Evolutionary conservation across 306 rosid species (phyloP).

Genomic region (Prunus mume): DNA sequence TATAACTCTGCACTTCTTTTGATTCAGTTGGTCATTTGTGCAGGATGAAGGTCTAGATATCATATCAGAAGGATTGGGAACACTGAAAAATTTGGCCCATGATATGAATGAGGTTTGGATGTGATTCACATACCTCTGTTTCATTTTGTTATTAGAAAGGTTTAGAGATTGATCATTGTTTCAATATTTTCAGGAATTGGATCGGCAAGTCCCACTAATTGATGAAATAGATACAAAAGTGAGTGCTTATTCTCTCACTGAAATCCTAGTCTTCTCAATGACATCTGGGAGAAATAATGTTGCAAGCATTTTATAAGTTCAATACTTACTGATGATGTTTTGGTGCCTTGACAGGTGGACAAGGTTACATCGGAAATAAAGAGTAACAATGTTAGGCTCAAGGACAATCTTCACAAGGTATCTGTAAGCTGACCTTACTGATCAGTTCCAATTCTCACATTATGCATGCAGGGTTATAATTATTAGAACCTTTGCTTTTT

Average conservation of each 20-base stretch:
- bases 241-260: conserved; percentile 2
- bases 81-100: conserved; percentile 64
- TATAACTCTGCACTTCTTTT: conserved; percentile 5
- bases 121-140: conserved; percentile 13
- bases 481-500: conserved; percentile 19
- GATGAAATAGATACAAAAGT: conserved; percentile 89
- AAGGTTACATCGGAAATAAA: conserved; percentile 55
- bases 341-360: conserved; percentile 56
- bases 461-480: conserved; percentile 7
- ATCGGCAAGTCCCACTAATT: conserved; percentile 81
- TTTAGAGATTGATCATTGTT: conserved; percentile 21
- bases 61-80: conserved; percentile 89
- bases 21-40: conserved; percentile 19
- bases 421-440: background rate
- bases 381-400: conserved; percentile 71
- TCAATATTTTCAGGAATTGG: conserved; percentile 64
- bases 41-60: conserved; percentile 88
- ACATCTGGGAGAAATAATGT: conserved; percentile 1
- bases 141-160: background rate
- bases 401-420: conserved; percentile 72
- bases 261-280: conserved; percentile 4
- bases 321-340: conserved; percentile 11
- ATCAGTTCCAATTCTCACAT: background rate
- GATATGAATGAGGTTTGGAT: conserved; percentile 86
- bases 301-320: conserved; percentile 1